A percentile compares a stretch with the other conserved stretches of the same genome.
Conservation (phyloP, 495 filamentous ascomycete species). For the Acidiella bohemica region DNA sequence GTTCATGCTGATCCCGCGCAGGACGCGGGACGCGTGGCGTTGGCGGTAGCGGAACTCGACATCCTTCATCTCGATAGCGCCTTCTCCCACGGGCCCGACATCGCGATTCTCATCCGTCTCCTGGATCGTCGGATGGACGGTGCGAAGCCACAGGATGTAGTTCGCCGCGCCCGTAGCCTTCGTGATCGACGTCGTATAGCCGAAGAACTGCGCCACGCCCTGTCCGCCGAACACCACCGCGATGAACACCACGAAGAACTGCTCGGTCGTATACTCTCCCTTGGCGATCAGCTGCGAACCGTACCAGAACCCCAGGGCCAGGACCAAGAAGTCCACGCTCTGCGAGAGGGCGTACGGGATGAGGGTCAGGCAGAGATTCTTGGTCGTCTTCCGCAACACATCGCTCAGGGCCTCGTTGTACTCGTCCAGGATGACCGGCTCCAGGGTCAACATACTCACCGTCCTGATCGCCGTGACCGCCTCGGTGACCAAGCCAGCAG, state of each 20-base stretch:
- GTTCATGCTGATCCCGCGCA: conserved; percentile 30
- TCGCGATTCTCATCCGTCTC: conserved; percentile 28
- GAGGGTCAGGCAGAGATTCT: conserved; percentile 4
- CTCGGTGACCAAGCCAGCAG: conserved; percentile 35
- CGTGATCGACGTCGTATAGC: conserved; percentile 34
- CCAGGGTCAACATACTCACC: conserved; percentile 38
- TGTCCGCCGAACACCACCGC: conserved; percentile 46
- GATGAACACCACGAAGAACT: conserved; percentile 49
- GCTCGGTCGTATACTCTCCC: conserved; percentile 30
- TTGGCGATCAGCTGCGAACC: conserved; percentile 37
- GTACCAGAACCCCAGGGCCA: conserved; percentile 40
- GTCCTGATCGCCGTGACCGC: conserved; percentile 43
- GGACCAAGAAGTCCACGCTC: conserved; percentile 30
- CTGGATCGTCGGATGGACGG: conserved; percentile 25
- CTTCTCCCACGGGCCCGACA: conserved; percentile 27
- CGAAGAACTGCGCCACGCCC: conserved; percentile 41
- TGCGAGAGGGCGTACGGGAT: conserved; percentile 23
- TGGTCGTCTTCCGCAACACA: conserved; percentile 5
- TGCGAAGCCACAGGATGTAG: conserved; percentile 35
- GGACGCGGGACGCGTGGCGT: conserved; percentile 12
- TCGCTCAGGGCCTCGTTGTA: conserved; percentile 7
- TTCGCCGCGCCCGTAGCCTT: conserved; percentile 27
- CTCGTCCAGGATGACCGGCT: conserved; percentile 13
- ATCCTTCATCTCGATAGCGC: conserved; percentile 42
- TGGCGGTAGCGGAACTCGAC: conserved; percentile 26